A percentile compares a stretch with the other conserved stretches of the same genome.
phyloP scores from a whole-genome alignment of 257 asterid genomes.

The Euphrasia confusa region DNA sequence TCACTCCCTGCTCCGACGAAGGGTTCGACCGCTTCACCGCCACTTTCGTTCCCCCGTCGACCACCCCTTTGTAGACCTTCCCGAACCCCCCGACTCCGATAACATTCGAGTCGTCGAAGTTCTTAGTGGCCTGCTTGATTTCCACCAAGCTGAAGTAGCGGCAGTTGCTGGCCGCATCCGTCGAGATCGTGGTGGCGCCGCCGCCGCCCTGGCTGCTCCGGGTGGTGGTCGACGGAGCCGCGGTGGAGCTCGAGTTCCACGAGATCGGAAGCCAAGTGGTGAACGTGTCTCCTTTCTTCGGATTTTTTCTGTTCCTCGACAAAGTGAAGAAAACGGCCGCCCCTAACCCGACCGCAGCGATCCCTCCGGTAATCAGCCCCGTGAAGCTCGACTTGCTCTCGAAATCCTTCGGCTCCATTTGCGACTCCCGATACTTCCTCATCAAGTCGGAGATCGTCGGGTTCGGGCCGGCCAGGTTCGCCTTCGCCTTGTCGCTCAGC shows the following conservation, averaged over 20 bases:
- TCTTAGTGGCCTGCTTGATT: constrained; percentile 60
- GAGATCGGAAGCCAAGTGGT: constrained; percentile 80
- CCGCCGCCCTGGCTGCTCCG: constrained; percentile 33
- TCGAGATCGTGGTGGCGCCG: constrained; percentile 44
- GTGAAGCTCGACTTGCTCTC: constrained; percentile 1
- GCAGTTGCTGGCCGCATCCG: constrained; percentile 77
- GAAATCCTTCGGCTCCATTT: constrained; percentile 27
- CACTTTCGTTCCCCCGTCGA: constrained; percentile 12
- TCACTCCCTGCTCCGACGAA: not conserved
- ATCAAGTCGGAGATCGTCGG: constrained; percentile 74
- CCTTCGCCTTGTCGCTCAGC: constrained; percentile 38
- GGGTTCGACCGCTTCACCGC: constrained; percentile 16
- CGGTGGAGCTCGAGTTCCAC: constrained; percentile 47
- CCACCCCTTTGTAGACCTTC: constrained; percentile 14
- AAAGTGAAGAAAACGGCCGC: constrained; percentile 50
- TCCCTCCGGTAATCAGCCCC: constrained; percentile 59
- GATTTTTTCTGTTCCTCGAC: constrained; percentile 34
- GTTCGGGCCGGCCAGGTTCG: constrained; percentile 73
- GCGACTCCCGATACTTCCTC: constrained; percentile 44
- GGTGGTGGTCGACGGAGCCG: not conserved
- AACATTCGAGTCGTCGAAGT: not conserved
- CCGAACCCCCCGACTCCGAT: constrained; percentile 13
- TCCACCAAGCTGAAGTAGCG: constrained; percentile 75
- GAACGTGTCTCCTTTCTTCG: constrained; percentile 30
- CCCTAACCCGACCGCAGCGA: constrained; percentile 64